Base-by-base conservation (phyloP, 164 flowering plant species). In the Aristolochia contorta region DNA sequence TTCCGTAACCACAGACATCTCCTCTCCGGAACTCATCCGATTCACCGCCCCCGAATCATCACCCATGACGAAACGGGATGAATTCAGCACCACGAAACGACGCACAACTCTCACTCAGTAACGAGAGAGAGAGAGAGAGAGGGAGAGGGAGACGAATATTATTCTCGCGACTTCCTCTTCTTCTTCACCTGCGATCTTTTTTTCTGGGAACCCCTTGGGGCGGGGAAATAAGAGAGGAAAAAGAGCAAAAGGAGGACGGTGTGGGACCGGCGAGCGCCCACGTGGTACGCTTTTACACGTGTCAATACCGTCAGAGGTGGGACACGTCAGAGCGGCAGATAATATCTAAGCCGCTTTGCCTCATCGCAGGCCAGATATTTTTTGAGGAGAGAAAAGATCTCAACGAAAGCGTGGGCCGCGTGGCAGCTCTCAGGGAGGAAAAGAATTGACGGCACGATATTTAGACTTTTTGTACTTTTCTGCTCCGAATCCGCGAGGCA, bases 261-360 rank as follows among this genome's bases (percentile, higher is more conserved):
- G 43, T 37, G 43, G 43, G 43, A 10, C 30, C 56, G 25, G n/a
- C 1, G 9, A 7, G 56, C 3, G 16, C 6, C 12, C 20, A 53
- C 30, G 56, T 53, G 56, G 56, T 4, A 27, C 22, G 7, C 56
- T 53, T 53, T 53, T 53, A 53, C 30, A 53, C 56, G 56, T 53
- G 56, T 53, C 56, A 27, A 53, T 9, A 5, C 16, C 14, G 43
- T 13, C 15, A 27, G 30, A 12, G 16, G 30, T 22, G 20, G 56
- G 54, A 19, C 54, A 50, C 54, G 54, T 50, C 54, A 50, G 22
- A 19, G 56, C 16, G 15, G 32, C 9, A 52, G 25, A 52, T 52
- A 19, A 22, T 53, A 22, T 53, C 25, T 53, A 8, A 0, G 4
- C 30, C 43, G 7, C 12, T 10, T 37, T 37, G 43, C 43, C 43